A percentile compares a stretch with the other conserved stretches of the same genome.
Evolutionary conservation across 2,329 filamentous ascomycete species (phyloP).

Genomic region (Diaporthe amygdali): DNA sequence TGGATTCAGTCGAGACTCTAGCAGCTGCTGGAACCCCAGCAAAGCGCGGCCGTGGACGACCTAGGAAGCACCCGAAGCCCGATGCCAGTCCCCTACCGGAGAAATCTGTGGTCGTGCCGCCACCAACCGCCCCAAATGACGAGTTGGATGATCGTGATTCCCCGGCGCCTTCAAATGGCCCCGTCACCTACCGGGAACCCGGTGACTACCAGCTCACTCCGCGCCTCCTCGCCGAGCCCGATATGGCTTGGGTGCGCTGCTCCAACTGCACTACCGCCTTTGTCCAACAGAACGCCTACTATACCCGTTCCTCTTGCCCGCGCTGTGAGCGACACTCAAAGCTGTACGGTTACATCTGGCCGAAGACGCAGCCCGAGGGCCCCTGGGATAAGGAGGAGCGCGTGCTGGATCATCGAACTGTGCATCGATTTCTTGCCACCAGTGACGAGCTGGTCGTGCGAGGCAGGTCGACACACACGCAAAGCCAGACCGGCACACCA

Average conservation of each 20-base stretch:
- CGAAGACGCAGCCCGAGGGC: constrained; percentile 86
- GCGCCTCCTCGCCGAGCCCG: constrained; percentile 74
- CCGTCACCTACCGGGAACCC: constrained; percentile 55
- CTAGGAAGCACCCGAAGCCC: constrained; percentile 39
- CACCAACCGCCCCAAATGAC: not conserved
- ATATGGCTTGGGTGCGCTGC: constrained; percentile 87
- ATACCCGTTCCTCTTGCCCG: constrained; percentile 83
- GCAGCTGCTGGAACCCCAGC: not conserved
- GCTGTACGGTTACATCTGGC: constrained; percentile 94
- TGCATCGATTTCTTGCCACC: constrained; percentile 81
- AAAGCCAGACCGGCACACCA: constrained; percentile 11
- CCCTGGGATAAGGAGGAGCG: constrained; percentile 73
- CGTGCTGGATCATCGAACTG: constrained; percentile 82
- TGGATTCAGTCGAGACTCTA: not conserved
- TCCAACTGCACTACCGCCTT: constrained; percentile 83
- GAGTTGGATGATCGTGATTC: not conserved
- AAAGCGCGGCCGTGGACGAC: constrained; percentile 32
- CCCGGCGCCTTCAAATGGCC: constrained; percentile 9
- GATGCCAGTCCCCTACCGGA: not conserved
- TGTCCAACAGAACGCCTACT: constrained; percentile 87
- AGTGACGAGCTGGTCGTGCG: constrained; percentile 68
- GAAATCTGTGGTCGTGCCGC: constrained; percentile 9
- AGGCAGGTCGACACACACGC: constrained; percentile 37
- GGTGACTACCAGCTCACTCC: constrained; percentile 86
- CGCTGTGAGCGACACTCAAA: constrained; percentile 95